phyloP scores from a whole-genome alignment of 2,329 filamentous ascomycete species.

The Penicillium thymicola region DNA sequence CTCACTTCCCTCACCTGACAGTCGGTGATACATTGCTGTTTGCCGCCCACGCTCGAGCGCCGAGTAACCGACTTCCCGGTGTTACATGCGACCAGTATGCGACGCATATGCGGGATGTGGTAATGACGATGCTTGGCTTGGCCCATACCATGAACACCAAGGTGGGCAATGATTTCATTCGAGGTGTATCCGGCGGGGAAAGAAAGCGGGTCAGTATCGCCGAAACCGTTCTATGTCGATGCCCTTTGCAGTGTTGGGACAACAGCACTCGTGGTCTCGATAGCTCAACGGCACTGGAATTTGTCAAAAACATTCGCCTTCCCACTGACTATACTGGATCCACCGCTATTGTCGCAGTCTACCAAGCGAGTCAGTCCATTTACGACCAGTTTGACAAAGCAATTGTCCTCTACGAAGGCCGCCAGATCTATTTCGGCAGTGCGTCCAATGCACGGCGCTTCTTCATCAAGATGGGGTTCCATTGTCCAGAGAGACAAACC shows the following conservation, averaged over 20 bases:
- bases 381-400: constrained; percentile 66
- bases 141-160: constrained; percentile 52
- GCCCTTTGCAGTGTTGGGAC: constrained; percentile 47
- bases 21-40: constrained; percentile 76
- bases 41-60: constrained; percentile 62
- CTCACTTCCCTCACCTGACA: constrained; percentile 72
- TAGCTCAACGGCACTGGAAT: constrained; percentile 54
- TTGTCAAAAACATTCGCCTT: constrained; percentile 49
- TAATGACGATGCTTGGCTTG: constrained; percentile 54
- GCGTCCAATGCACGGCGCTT: constrained; percentile 58
- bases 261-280: constrained; percentile 50
- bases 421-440: constrained; percentile 71
- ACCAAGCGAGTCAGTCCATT: constrained; percentile 47
- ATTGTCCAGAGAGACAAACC: constrained; percentile 64
- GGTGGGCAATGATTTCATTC: constrained; percentile 53
- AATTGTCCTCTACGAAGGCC: constrained; percentile 67
- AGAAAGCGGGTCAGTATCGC: constrained; percentile 60
- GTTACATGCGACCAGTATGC: constrained; percentile 46
- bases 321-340: constrained; percentile 48
- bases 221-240: constrained; percentile 48
- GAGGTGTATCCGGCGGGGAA: constrained; percentile 59
- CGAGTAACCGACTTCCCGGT: constrained; percentile 36
- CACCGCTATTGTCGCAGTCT: constrained; percentile 53
- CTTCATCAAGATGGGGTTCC: constrained; percentile 67
- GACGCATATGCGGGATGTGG: constrained; percentile 48